Conservation (phyloP, 1,139 yeast species). For the Debaryomycetaceae sp. region DNA sequence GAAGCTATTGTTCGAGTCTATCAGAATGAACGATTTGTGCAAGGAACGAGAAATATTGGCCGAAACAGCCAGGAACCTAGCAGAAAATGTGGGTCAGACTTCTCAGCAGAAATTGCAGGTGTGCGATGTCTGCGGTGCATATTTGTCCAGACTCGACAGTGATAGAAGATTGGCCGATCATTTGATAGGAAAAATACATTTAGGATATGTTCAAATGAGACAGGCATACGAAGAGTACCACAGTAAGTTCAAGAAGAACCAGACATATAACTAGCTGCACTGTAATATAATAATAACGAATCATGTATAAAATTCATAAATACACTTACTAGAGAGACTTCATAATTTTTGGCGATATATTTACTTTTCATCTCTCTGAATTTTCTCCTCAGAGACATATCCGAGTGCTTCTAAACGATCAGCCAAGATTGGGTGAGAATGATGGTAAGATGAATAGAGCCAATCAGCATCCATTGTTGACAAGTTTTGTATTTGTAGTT, state of each 20-base stretch:
- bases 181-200: conserved; percentile 82
- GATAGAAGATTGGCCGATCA: conserved; percentile 91
- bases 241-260: conserved; percentile 14
- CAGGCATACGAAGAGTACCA: conserved; percentile 51
- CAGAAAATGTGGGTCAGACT: conserved; percentile 78
- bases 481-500: conserved; percentile 74
- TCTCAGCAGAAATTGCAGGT: conserved; percentile 91
- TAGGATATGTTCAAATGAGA: conserved; percentile 77
- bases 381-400: conserved; percentile 44
- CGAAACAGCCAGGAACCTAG: conserved; percentile 53
- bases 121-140: conserved; percentile 91
- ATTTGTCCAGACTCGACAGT: conserved; percentile 79
- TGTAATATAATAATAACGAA: background rate
- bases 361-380: conserved; percentile 12
- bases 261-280: background rate
- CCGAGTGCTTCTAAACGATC: conserved; percentile 81
- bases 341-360: no score
- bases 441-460: conserved; percentile 83
- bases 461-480: conserved; percentile 84
- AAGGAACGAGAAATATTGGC: conserved; percentile 48
- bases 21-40: conserved; percentile 42
- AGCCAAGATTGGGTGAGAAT: conserved; percentile 86
- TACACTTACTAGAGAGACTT: background rate
- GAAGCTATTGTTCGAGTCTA: conserved; percentile 49
- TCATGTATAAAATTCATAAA: background rate